Evolutionary conservation across 2,329 filamentous ascomycete species (phyloP).

Genomic region (Penicillium sp.): DNA sequence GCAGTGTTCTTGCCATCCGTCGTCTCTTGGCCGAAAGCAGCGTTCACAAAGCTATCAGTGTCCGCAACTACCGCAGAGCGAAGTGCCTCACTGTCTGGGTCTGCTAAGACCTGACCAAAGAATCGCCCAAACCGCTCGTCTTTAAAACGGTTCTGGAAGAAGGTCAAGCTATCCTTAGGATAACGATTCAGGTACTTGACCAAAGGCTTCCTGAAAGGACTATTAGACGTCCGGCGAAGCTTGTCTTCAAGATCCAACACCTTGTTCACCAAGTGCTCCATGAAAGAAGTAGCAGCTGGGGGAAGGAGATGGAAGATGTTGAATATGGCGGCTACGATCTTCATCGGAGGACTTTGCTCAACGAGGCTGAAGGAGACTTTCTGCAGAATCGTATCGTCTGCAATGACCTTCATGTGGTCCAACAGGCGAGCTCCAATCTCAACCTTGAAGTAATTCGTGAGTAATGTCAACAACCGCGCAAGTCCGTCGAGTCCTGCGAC

Average conservation of each 20-base stretch:
- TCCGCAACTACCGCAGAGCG: conserved; percentile 68
- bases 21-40: conserved; percentile 55
- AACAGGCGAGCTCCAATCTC: conserved; percentile 90
- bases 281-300: conserved; percentile 78
- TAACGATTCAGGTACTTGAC: conserved; percentile 93
- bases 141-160: conserved; percentile 69
- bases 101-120: conserved; percentile 73
- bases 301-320: conserved; percentile 97
- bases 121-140: conserved; percentile 84
- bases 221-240: conserved; percentile 75
- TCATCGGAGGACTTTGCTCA: conserved; percentile 86
- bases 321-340: conserved; percentile 86
- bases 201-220: conserved; percentile 80
- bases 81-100: conserved; percentile 64
- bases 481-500: conserved; percentile 85
- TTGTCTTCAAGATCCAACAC: conserved; percentile 82
- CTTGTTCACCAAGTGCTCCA: conserved; percentile 78
- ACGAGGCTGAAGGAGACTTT: conserved; percentile 90
- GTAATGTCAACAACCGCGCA: conserved; percentile 76
- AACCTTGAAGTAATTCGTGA: conserved; percentile 98
- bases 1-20: conserved; percentile 63
- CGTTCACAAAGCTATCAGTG: conserved; percentile 61
- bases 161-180: conserved; percentile 73
- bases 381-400: conserved; percentile 69
- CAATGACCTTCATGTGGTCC: conserved; percentile 85